phyloP scores from a whole-genome alignment of 352 stramenopile genomes.

The Pythium inflatum region DNA sequence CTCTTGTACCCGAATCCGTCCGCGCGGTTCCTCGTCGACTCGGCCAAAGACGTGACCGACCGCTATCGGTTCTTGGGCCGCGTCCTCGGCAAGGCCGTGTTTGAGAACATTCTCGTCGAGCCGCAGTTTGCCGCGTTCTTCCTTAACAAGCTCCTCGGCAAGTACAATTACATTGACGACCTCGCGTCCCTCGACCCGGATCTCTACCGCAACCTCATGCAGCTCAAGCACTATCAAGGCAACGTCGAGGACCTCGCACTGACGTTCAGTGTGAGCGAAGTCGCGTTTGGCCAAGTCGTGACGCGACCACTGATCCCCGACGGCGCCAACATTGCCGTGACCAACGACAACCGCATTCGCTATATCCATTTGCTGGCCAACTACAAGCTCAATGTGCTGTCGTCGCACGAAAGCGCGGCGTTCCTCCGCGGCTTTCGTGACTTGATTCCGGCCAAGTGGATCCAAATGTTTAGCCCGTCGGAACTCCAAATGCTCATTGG shows the following conservation, averaged over 20 bases:
- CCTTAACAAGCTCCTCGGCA: conserved; percentile 94
- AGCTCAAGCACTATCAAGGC: conserved; percentile 94
- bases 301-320: conserved; percentile 81
- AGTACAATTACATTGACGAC: conserved; percentile 91
- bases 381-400: conserved; percentile 95
- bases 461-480: conserved; percentile 84
- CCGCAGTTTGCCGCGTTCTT: conserved; percentile 98
- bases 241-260: conserved; percentile 92
- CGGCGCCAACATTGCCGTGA: conserved; percentile 89
- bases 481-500: conserved; percentile 96
- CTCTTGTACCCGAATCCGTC: conserved; percentile 96
- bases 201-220: conserved; percentile 96
- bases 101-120: conserved; percentile 96
- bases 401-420: conserved; percentile 55
- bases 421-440: conserved; percentile 78
- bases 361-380: conserved; percentile 98
- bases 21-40: conserved; percentile 70
- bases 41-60: conserved; percentile 79
- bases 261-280: conserved; percentile 92
- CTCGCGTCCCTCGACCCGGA: conserved; percentile 93
- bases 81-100: conserved; percentile 95
- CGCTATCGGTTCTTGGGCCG: conserved; percentile 96
- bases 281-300: conserved; percentile 71
- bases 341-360: conserved; percentile 92
- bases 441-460: conserved; percentile 74